phyloP scores from a whole-genome alignment of 2,329 filamentous ascomycete genomes.

The Podosphaera aphanis region DNA sequence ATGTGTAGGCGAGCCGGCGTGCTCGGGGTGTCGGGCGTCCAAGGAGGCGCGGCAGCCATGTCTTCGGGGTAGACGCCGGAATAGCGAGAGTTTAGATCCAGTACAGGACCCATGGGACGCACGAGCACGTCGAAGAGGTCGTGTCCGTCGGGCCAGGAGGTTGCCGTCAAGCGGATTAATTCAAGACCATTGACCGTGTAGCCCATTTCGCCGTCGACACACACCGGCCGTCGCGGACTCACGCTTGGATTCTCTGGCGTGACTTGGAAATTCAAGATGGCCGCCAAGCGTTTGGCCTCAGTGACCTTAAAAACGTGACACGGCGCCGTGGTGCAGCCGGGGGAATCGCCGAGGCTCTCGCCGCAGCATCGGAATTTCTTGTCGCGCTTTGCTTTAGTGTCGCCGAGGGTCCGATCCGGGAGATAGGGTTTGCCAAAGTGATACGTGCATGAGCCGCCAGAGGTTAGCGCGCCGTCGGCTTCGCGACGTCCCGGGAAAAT shows the following conservation, averaged over 20 bases:
- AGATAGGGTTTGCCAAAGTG: slow-evolving; percentile 53
- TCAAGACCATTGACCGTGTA: slow-evolving; percentile 79
- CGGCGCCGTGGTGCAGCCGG: slow-evolving; percentile 46
- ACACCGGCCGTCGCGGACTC: slow-evolving; percentile 35
- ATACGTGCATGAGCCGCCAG: slow-evolving; percentile 55
- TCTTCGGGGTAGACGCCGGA: slow-evolving; percentile 69
- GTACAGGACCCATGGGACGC: slow-evolving; percentile 54
- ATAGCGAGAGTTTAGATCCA: slow-evolving; percentile 81
- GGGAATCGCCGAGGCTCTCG: slow-evolving; percentile 43
- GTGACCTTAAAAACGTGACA: slow-evolving; percentile 76
- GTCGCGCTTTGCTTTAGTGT: slow-evolving; percentile 29
- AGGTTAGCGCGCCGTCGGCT: slow-evolving; percentile 51
- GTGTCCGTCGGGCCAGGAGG: slow-evolving; percentile 61
- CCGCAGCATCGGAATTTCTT: slow-evolving; percentile 60
- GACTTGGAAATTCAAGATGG: slow-evolving; percentile 53
- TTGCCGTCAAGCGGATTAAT: slow-evolving; percentile 69
- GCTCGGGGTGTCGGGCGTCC: slow-evolving; percentile 15
- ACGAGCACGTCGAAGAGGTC: slow-evolving; percentile 67
- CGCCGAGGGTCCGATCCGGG: slow-evolving; percentile 25
- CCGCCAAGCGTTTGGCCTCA: slow-evolving; percentile 51
- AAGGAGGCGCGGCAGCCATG: slow-evolving; percentile 43
- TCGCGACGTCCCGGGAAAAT: slow-evolving; percentile 70
- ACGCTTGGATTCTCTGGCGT: slow-evolving; percentile 44
- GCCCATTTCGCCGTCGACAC: slow-evolving; percentile 94
- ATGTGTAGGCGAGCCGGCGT: slow-evolving; percentile 34